A percentile compares a stretch with the other conserved stretches of the same genome.
Evolutionary conservation across 2,329 filamentous ascomycete species (phyloP).

Genomic region (Coniochaeta sp.): DNA sequence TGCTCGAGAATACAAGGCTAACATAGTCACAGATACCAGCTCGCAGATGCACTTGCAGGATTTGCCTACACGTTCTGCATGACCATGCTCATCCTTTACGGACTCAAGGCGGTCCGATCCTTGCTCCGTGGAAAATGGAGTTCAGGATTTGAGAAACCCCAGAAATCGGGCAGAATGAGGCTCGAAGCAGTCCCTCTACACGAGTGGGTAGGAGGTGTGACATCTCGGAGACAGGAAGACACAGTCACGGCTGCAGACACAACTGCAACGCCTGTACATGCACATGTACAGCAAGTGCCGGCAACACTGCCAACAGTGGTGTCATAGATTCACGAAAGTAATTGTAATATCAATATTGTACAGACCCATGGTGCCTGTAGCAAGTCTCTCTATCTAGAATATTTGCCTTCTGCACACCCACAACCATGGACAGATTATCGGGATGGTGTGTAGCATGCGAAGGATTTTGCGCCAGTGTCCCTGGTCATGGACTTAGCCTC

Average conservation of each 20-base stretch:
- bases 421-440: not conserved
- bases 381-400: not conserved
- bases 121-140: not conserved
- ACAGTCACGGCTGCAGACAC: not conserved
- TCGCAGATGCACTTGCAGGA: conserved; percentile 5
- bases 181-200: not conserved
- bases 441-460: not conserved
- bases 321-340: not conserved
- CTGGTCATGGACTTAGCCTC: not conserved
- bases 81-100: conserved; percentile 7
- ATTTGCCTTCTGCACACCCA: not conserved
- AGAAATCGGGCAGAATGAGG: not conserved
- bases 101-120: not conserved
- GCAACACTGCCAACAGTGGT: not conserved
- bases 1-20: not conserved
- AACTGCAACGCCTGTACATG: not conserved
- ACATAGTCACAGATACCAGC: conserved; percentile 3
- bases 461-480: not conserved
- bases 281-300: not conserved
- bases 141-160: not conserved
- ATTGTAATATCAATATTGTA: not conserved
- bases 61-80: conserved; percentile 9
- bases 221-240: not conserved
- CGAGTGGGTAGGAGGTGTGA: not conserved
- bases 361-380: not conserved